Conservation (phyloP, 768 basidiomycete genomes). For the Tylopilus vinaceipallidus region DNA sequence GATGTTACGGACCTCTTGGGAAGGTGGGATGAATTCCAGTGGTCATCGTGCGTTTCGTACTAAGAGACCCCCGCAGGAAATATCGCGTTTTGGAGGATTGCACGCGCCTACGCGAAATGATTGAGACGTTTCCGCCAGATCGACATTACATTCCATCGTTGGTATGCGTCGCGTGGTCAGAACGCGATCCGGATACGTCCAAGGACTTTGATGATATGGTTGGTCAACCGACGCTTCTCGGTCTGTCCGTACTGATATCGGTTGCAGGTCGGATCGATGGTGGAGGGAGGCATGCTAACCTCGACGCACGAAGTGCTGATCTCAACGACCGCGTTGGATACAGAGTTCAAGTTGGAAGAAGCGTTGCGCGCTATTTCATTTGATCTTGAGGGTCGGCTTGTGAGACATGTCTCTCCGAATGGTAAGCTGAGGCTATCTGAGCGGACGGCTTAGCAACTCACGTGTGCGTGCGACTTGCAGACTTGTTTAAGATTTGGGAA, state of each 20-base stretch:
- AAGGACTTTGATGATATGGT: conserved; percentile 66
- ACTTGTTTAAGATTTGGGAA: conserved; percentile 27
- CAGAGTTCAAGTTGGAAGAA: conserved; percentile 54
- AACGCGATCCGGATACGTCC: conserved; percentile 37
- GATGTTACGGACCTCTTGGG: conserved; percentile 64
- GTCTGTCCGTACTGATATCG: conserved; percentile 1
- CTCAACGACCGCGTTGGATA: conserved; percentile 49
- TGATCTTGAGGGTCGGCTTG: conserved; percentile 58
- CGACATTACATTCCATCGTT: conserved; percentile 64
- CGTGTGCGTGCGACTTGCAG: conserved; percentile 5
- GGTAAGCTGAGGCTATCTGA: conserved; percentile 38
- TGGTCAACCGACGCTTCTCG: conserved; percentile 3
- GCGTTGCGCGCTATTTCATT: conserved; percentile 42
- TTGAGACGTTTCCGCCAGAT: conserved; percentile 50
- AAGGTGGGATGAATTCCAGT: conserved; percentile 43
- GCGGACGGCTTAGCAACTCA: not conserved
- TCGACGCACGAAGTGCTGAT: conserved; percentile 47
- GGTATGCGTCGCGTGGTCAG: conserved; percentile 60
- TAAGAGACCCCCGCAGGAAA: conserved; percentile 43
- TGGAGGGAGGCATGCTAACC: conserved; percentile 41
- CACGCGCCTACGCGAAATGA: conserved; percentile 61
- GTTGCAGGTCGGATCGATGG: conserved; percentile 48
- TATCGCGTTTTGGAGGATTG: conserved; percentile 73
- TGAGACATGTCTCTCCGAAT: conserved; percentile 43
- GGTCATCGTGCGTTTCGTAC: not conserved